Evolutionary conservation across 2,329 filamentous ascomycete genomes (phyloP).

Genomic region (Apiospora koreana): DNA sequence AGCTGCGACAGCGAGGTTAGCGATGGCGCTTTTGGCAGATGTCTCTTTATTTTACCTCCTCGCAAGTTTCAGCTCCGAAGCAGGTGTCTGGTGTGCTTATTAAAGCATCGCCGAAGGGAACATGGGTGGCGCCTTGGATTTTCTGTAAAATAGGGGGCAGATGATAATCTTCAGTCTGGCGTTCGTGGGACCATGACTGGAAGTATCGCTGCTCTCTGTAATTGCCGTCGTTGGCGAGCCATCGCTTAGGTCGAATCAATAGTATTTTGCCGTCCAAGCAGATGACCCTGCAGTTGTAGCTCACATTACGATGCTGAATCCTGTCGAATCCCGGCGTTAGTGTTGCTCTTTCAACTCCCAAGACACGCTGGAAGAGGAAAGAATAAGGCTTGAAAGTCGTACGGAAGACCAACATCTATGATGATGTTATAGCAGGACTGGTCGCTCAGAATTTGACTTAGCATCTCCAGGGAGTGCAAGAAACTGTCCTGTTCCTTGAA

Average conservation of each 20-base stretch:
- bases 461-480: constrained; percentile 63
- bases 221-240: constrained; percentile 70
- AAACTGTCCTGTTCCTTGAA: constrained; percentile 61
- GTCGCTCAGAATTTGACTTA: constrained; percentile 61
- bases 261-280: constrained; percentile 67
- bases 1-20: too few relatives aligned
- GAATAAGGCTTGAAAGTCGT: too few relatives aligned
- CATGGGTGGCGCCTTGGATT: constrained; percentile 45
- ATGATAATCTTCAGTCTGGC: constrained; percentile 64
- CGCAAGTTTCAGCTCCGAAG: constrained; percentile 61
- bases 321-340: too few relatives aligned
- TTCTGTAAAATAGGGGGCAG: constrained; percentile 60
- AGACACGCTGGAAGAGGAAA: too few relatives aligned
- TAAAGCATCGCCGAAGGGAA: constrained; percentile 69
- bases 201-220: constrained; percentile 65
- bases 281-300: constrained; percentile 69
- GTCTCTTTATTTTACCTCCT: too few relatives aligned
- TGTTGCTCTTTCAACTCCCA: too few relatives aligned
- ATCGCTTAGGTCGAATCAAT: constrained; percentile 71
- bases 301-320: constrained; percentile 60
- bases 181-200: constrained; percentile 61
- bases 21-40: too few relatives aligned
- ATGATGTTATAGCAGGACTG: constrained; percentile 65
- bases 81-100: constrained; percentile 42
- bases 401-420: constrained; percentile 64